Base-by-base conservation (phyloP, 2,329 filamentous ascomycete genomes). In the Fusarium floridanum region DNA sequence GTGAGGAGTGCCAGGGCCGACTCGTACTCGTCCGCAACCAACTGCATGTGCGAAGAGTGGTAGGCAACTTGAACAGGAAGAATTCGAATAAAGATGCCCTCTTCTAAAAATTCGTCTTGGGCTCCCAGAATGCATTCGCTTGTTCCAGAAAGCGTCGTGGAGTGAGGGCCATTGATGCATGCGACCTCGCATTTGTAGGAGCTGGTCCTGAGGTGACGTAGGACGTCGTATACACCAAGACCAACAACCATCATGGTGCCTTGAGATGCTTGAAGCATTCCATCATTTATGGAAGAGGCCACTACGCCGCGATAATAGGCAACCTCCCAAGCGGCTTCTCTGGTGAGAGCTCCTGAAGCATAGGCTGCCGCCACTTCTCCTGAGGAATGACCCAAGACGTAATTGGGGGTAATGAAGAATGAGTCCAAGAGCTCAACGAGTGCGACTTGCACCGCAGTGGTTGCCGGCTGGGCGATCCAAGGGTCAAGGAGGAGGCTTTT, bases 311-410 rank as follows among this genome's bases (percentile, higher is more conserved):
- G 84, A 24, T 82, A 80, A 68, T 85, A 86, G 4, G 85, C 82
- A 36, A 85, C 79, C 55, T 82, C 77, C 83, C 84, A 86, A 6
- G 85, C 85, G 7, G 78, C 77, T 57, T 83, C 76, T 22, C 79
- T 77, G 3, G 81, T 79, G 22, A 87, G 77, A 17, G 80, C 79
- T 0, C 81, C 82, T 1, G 78, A 79, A 10, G 85, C 83, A 64
- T 83, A 85, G 1, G 86, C 85, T 8, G 85, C 86, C 1, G 85
- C 85, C 36, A 87, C 84, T 64, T 87, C 86, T 3, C 86, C 86
- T 1, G 85, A 87, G 1, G 85, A 87, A 70, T 87, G 86, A 0
- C 86, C 85, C 9, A 86, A 78, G 5, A 86, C 83, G 20, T 79
- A 74, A 7, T 67, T 70, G 3, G 84, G 83, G 1, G 53, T 60